These are phyloP conservation scores for Linnemannia elongata DNA, from an alignment of 192 early-diverging fungal species.

Conservation along the genomic window DNA sequence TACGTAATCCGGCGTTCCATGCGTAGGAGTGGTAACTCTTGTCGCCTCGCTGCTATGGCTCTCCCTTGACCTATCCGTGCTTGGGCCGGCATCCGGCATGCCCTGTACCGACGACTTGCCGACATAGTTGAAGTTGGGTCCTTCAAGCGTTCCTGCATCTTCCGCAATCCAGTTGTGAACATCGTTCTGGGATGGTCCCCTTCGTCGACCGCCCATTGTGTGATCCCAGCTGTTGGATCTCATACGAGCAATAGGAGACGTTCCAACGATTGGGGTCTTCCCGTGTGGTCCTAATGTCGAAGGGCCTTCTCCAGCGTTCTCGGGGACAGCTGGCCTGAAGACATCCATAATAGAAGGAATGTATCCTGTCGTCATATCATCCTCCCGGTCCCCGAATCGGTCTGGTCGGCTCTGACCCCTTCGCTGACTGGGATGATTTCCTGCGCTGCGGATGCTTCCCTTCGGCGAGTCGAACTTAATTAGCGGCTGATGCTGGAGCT, in stretches of 20 bases:
- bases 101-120: neutral
- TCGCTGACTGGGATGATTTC: conserved; percentile 10
- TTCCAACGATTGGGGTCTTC: neutral
- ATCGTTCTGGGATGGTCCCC: conserved; percentile 43
- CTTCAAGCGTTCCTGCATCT: conserved; percentile 29
- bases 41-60: conserved; percentile 21
- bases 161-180: conserved; percentile 51
- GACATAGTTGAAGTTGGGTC: conserved; percentile 22
- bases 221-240: conserved; percentile 49
- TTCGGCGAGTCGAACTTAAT: conserved; percentile 42
- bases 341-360: conserved; percentile 50
- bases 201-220: neutral
- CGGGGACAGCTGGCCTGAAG: conserved; percentile 1
- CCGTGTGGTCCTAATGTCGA: neutral
- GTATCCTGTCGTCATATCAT: neutral
- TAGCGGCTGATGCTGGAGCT: conserved; percentile 27
- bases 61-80: neutral
- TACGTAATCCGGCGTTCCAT: neutral
- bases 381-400: neutral
- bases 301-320: neutral
- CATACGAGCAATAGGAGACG: conserved; percentile 4
- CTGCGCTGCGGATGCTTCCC: conserved; percentile 15
- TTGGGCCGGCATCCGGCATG: neutral
- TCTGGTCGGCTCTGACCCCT: neutral
- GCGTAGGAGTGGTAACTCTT: conserved; percentile 4